A percentile compares a stretch with the other conserved stretches of the same genome.
Evolutionary conservation across 768 basidiomycete species (phyloP).

Genomic region (Pleurotus giganteus): DNA sequence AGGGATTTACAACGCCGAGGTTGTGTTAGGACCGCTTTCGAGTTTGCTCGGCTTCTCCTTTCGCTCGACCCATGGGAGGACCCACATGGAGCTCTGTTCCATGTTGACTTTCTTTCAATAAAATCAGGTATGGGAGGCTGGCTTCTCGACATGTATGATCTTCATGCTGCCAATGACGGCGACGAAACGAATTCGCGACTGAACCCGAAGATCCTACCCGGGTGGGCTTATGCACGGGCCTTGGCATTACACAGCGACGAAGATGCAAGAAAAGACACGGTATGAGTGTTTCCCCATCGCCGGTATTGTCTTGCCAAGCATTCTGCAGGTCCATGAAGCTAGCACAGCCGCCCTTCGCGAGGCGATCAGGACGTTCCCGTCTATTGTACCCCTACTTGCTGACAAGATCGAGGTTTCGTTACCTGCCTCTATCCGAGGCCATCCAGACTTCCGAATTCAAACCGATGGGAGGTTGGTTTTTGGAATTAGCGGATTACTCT

Average conservation of each 20-base stretch:
- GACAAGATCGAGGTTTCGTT: constrained; percentile 80
- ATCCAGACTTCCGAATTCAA: constrained; percentile 66
- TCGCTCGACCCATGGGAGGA: constrained; percentile 85
- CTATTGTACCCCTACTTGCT: constrained; percentile 76
- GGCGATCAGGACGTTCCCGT: constrained; percentile 78
- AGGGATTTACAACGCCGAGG: constrained; percentile 90
- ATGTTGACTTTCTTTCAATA: constrained; percentile 82
- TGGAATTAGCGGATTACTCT: background rate
- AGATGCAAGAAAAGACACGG: constrained; percentile 40
- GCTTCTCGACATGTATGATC: constrained; percentile 68
- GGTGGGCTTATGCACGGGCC: constrained; percentile 72
- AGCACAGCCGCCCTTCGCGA: constrained; percentile 70
- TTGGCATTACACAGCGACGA: constrained; percentile 60
- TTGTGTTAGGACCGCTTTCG: constrained; percentile 85
- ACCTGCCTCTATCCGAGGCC: constrained; percentile 52
- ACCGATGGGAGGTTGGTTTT: constrained; percentile 60
- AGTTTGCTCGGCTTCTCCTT: constrained; percentile 84
- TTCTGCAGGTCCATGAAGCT: constrained; percentile 44
- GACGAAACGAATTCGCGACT: constrained; percentile 25
- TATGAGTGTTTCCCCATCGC: background rate
- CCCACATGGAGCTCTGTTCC: constrained; percentile 81
- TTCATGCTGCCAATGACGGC: constrained; percentile 31
- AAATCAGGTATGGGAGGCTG: constrained; percentile 80
- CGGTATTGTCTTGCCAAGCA: background rate
- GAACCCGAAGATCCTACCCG: constrained; percentile 68